These are phyloP conservation scores for Fusarium sp. DNA, from an alignment of 2,329 filamentous ascomycete species.

Conservation along the genomic window DNA sequence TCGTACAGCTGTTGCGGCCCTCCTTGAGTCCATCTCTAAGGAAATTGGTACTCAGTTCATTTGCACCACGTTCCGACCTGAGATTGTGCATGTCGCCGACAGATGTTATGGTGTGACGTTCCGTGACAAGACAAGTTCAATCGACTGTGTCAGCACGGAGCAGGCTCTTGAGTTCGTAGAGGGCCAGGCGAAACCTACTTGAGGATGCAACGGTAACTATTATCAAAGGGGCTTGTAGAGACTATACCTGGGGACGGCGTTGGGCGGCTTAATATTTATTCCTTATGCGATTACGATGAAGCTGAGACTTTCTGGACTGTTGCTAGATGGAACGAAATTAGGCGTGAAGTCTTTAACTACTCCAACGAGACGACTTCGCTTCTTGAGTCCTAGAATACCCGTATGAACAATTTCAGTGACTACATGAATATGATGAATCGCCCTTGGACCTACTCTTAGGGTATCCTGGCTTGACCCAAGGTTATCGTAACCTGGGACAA, in stretches of 20 bases:
- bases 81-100: slow-evolving; percentile 94
- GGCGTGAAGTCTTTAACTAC: slow-evolving; percentile 16
- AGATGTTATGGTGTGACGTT: slow-evolving; percentile 98
- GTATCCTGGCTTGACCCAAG: not conserved
- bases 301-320: slow-evolving; percentile 22
- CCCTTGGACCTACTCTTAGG: not conserved
- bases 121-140: slow-evolving; percentile 91
- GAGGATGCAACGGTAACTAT: slow-evolving; percentile 6
- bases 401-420: slow-evolving; percentile 9
- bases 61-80: slow-evolving; percentile 97
- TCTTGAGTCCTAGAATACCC: slow-evolving; percentile 2
- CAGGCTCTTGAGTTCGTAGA: slow-evolving; percentile 95
- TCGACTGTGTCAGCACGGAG: slow-evolving; percentile 87
- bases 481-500: not conserved
- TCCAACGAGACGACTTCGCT: slow-evolving; percentile 24
- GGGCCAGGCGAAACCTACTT: slow-evolving; percentile 67
- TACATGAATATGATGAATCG: not conserved
- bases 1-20: slow-evolving; percentile 90
- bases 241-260: slow-evolving; percentile 38
- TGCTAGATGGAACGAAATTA: slow-evolving; percentile 22
- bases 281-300: slow-evolving; percentile 39
- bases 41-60: slow-evolving; percentile 84
- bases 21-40: slow-evolving; percentile 81
- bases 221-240: slow-evolving; percentile 27
- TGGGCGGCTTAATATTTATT: slow-evolving; percentile 39